A percentile compares a stretch with the other conserved stretches of the same genome.
Conservation (phyloP, 208 protist species). For the Vickermania spadyakhi region DNA sequence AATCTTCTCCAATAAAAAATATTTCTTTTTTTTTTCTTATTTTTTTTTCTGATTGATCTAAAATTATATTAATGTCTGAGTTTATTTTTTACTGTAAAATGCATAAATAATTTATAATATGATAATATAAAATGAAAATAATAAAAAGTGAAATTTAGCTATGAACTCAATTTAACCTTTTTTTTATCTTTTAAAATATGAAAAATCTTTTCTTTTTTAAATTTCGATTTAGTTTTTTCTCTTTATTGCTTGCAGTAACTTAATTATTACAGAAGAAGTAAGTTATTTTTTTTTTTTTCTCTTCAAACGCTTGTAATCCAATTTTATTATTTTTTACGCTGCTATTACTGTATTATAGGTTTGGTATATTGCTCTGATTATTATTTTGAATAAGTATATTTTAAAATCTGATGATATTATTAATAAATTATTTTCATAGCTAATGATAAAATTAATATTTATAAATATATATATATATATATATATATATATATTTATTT, state of each 20-base stretch:
- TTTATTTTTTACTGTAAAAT: not conserved
- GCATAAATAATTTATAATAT: constrained; percentile 1
- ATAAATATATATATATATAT: not conserved
- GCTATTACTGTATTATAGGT: too few relatives aligned
- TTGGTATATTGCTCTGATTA: too few relatives aligned
- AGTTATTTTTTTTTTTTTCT: too few relatives aligned
- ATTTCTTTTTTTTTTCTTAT: not conserved
- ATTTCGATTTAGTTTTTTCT: not conserved
- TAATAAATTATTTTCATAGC: too few relatives aligned
- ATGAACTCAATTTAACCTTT: not conserved
- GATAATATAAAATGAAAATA: not conserved
- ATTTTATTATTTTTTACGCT: too few relatives aligned
- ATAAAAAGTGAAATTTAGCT: not conserved
- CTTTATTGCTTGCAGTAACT: not conserved
- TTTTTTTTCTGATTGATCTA: not conserved
- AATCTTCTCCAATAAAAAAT: not conserved
- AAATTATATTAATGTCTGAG: not conserved
- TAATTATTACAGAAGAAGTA: not conserved
- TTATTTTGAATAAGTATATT: too few relatives aligned
- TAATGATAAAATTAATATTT: constrained; percentile 1
- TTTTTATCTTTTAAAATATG: not conserved
- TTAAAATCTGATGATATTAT: too few relatives aligned
- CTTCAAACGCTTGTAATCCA: too few relatives aligned
- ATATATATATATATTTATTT: not conserved
- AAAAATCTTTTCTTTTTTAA: not conserved